These are phyloP conservation scores for Penstemon davidsonii DNA, from an alignment of 257 asterid species.

Conservation along the genomic window DNA sequence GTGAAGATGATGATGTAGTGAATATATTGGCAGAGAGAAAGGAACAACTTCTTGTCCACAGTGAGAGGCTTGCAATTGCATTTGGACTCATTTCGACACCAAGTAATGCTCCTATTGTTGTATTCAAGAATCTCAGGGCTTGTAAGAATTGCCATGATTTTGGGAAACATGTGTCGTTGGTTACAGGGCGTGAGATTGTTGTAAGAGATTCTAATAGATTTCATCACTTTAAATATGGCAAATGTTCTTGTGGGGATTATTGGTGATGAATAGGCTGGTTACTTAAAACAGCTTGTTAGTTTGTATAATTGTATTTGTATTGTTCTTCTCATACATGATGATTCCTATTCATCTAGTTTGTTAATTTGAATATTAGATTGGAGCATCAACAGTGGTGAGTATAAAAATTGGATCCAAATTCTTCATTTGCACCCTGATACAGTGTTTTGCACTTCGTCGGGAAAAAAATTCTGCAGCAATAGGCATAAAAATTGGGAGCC, in stretches of 20 bases:
- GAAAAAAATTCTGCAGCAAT: too few species aligned
- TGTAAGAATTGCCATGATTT: slow-evolving; percentile 65
- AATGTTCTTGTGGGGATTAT: slow-evolving; percentile 59
- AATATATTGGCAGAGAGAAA: slow-evolving; percentile 35
- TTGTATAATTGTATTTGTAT: too few species aligned
- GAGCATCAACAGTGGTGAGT: too few species aligned
- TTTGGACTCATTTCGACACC: slow-evolving; percentile 49
- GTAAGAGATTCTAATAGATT: slow-evolving; percentile 61
- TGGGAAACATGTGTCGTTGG: slow-evolving; percentile 44
- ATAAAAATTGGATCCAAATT: too few species aligned
- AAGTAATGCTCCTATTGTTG: slow-evolving; percentile 33
- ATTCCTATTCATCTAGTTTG: too few species aligned
- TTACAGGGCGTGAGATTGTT: slow-evolving; percentile 39
- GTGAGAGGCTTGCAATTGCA: slow-evolving; percentile 68
- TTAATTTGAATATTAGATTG: too few species aligned
- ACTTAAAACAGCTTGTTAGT: too few species aligned
- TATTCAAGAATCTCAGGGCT: slow-evolving; percentile 63
- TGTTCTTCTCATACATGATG: too few species aligned
- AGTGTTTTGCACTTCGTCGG: too few species aligned
- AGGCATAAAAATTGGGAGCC: too few species aligned
- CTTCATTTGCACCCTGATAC: too few species aligned
- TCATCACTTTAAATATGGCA: slow-evolving; percentile 53
- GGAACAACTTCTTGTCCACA: slow-evolving; percentile 51
- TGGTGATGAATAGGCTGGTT: slow-evolving; percentile 38
- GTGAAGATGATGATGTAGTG: slow-evolving; percentile 28